Conservation (phyloP, 805 yeast genomes). For the Yarrowia sp. region DNA sequence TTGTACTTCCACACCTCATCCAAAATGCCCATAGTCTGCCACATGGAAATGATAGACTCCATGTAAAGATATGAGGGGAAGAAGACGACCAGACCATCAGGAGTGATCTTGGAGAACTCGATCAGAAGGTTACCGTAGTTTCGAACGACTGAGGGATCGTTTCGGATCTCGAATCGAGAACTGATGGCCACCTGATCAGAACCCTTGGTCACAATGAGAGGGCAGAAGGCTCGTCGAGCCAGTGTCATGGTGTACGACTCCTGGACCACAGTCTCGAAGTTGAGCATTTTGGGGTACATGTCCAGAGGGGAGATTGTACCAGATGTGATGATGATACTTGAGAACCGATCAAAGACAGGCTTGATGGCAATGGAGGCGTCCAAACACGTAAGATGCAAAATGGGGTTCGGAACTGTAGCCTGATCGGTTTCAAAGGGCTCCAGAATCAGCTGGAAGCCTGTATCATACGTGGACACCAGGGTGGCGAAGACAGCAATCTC, state of each 20-base stretch:
- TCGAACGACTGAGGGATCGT: slow-evolving; percentile 96
- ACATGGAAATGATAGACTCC: slow-evolving; percentile 97
- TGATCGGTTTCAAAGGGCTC: slow-evolving; percentile 96
- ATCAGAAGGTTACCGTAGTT: slow-evolving; percentile 91
- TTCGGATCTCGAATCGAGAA: slow-evolving; percentile 92
- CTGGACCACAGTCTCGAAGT: slow-evolving; percentile 85
- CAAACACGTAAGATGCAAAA: slow-evolving; percentile 85
- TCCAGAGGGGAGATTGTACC: slow-evolving; percentile 98
- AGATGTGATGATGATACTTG: slow-evolving; percentile 90
- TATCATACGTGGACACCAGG: slow-evolving; percentile 88
- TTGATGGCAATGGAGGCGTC: slow-evolving; percentile 98
- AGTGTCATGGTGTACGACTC: slow-evolving; percentile 95
- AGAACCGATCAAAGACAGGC: slow-evolving; percentile 91
- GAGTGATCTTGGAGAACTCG: slow-evolving; percentile 92
- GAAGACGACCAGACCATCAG: slow-evolving; percentile 97
- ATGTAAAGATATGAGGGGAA: slow-evolving; percentile 95
- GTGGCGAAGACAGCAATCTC: slow-evolving; percentile 98
- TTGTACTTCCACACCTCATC: slow-evolving; percentile 99
- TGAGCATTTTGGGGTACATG: slow-evolving; percentile 96
- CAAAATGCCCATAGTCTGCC: slow-evolving; percentile 98
- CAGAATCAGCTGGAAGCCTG: slow-evolving; percentile 84
- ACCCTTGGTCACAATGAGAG: slow-evolving; percentile 95
- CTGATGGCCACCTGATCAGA: slow-evolving; percentile 97
- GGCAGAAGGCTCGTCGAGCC: slow-evolving; percentile 86
- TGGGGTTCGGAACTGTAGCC: slow-evolving; percentile 96